Evolutionary conservation across 148 eudicot species (phyloP).

Genomic region (Fagopyrum tataricum): DNA sequence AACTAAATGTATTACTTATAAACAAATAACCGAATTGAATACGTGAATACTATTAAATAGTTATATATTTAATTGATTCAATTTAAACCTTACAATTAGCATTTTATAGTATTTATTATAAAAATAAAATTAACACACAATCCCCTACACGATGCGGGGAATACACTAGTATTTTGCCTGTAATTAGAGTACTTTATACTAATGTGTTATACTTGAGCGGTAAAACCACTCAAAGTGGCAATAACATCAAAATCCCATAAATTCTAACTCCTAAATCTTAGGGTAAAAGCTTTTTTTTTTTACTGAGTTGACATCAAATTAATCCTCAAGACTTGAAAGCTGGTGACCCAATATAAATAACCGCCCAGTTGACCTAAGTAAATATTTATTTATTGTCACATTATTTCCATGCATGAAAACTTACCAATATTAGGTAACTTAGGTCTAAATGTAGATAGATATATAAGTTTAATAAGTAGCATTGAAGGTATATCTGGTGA

Average conservation of each 20-base stretch:
- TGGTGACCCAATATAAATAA: background rate
- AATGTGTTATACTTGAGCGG: background rate
- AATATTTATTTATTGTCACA: background rate
- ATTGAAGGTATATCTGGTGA: constrained; percentile 8
- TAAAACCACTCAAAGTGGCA: background rate
- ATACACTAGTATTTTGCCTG: too few species aligned
- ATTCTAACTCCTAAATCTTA: background rate
- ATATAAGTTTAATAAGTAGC: background rate
- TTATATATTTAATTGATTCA: too few species aligned
- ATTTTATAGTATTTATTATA: too few species aligned
- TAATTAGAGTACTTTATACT: too few species aligned
- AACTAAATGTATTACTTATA: too few species aligned
- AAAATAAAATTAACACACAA: too few species aligned
- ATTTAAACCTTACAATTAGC: too few species aligned
- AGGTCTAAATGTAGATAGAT: background rate
- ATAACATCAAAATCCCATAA: background rate
- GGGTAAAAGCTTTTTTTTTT: background rate
- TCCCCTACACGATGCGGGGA: too few species aligned
- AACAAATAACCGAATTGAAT: too few species aligned
- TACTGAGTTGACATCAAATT: too few species aligned
- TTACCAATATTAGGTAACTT: background rate
- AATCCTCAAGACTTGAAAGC: background rate
- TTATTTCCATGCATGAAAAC: background rate
- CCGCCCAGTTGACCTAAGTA: background rate
- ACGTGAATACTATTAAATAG: too few species aligned